Percentiles rank a stretch among this genome's conserved stretches.
Conservation (phyloP, 805 yeast species). For the Saccharomycopsis fermentans region DNA sequence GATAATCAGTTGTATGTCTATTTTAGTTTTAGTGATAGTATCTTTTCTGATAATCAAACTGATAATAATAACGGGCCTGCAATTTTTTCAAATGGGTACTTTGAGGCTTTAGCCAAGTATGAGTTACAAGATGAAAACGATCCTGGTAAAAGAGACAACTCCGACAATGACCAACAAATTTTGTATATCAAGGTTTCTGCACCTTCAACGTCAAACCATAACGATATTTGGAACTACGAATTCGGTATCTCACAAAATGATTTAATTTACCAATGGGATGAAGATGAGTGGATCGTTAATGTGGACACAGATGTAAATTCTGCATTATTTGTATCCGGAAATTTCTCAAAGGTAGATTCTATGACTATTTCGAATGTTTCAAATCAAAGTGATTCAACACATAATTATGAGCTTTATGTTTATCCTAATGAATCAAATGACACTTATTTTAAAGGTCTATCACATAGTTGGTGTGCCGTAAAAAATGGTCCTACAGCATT, state of each 20-base stretch:
- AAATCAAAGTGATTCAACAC: constrained; percentile 8
- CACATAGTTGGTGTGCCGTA: constrained; percentile 65
- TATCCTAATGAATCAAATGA: constrained; percentile 32
- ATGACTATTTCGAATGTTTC: constrained; percentile 15
- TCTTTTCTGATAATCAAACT: constrained; percentile 3
- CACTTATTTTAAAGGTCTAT: constrained; percentile 30
- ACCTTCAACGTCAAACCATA: constrained; percentile 2
- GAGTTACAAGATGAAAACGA: constrained; percentile 3
- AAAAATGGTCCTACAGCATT: constrained; percentile 37
- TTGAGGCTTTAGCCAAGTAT: constrained; percentile 16
- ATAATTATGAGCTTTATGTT: constrained; percentile 35
- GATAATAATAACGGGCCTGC: constrained; percentile 5
- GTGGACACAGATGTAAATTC: constrained; percentile 64
- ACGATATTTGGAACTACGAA: constrained; percentile 45
- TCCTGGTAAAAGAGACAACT: not conserved
- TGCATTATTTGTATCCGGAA: constrained; percentile 56
- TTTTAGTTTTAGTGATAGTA: constrained; percentile 12
- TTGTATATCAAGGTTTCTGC: constrained; percentile 14
- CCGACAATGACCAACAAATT: constrained; percentile 12
- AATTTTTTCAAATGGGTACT: constrained; percentile 12
- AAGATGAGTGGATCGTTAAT: constrained; percentile 40
- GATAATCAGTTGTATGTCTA: constrained; percentile 10
- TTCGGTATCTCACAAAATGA: constrained; percentile 57
- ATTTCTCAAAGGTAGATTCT: constrained; percentile 27
- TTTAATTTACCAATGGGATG: constrained; percentile 62